These are phyloP conservation scores for Boletellus sp. DNA, from an alignment of 768 basidiomycete species.

Conservation along the genomic window DNA sequence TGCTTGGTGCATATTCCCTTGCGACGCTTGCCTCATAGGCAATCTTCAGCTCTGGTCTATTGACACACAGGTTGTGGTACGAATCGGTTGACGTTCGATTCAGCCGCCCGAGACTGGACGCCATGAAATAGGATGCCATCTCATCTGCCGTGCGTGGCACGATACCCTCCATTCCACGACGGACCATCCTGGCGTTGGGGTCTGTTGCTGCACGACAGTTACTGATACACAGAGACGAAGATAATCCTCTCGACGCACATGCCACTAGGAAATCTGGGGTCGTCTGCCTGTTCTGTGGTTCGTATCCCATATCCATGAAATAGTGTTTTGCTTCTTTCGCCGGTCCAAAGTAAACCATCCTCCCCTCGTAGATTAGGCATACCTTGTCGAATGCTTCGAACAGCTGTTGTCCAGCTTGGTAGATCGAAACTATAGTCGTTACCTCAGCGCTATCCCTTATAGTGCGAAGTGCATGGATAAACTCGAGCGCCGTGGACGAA, in stretches of 20 bases:
- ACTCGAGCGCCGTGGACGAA: conserved; percentile 70
- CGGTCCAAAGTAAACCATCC: conserved; percentile 55
- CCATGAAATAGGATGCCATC: conserved; percentile 48
- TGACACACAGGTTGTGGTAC: conserved; percentile 44
- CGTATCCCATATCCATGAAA: conserved; percentile 54
- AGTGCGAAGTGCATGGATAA: conserved; percentile 61
- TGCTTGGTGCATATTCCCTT: conserved; percentile 47
- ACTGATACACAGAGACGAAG: not conserved
- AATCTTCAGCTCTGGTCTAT: conserved; percentile 38
- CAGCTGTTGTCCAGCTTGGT: conserved; percentile 74
- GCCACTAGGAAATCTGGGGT: conserved; percentile 58
- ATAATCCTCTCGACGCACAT: conserved; percentile 33
- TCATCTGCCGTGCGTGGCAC: conserved; percentile 55
- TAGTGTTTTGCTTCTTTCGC: conserved; percentile 49
- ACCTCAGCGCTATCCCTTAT: conserved; percentile 52
- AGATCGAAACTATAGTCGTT: conserved; percentile 76
- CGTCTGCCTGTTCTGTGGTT: conserved; percentile 52
- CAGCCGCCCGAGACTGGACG: conserved; percentile 35
- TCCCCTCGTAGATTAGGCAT: conserved; percentile 53
- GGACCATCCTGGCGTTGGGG: conserved; percentile 51
- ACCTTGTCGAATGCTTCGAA: conserved; percentile 69
- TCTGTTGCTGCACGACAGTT: conserved; percentile 43
- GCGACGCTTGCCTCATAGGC: conserved; percentile 47
- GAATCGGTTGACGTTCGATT: conserved; percentile 47
- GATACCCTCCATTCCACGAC: conserved; percentile 35